Conservation (phyloP, 768 basidiomycete genomes). For the Clitopilus hobsonii region DNA sequence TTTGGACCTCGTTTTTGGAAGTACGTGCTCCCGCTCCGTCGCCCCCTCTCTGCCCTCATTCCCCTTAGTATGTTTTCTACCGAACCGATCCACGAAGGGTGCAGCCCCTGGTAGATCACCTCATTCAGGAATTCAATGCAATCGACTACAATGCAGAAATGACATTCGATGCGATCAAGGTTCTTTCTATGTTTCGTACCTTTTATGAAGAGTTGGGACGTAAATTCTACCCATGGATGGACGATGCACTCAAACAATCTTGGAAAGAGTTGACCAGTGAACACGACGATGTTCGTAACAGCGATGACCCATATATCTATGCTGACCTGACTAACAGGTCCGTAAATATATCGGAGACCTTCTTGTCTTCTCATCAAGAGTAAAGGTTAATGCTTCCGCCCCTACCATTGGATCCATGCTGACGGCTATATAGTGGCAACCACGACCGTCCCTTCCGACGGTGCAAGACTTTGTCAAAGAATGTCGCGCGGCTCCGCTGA, state of each 20-base stretch:
- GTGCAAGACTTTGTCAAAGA: constrained; percentile 64
- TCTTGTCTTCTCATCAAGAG: constrained; percentile 64
- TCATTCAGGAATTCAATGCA: constrained; percentile 56
- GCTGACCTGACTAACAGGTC: constrained; percentile 37
- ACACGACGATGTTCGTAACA: constrained; percentile 64
- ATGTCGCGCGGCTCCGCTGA: constrained; percentile 48
- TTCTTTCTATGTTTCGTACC: constrained; percentile 61
- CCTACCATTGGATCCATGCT: background rate
- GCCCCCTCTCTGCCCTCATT: background rate
- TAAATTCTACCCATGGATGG: constrained; percentile 78
- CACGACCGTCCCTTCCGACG: constrained; percentile 55
- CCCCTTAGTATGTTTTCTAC: constrained; percentile 65
- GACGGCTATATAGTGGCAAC: constrained; percentile 46
- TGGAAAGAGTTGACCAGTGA: constrained; percentile 73
- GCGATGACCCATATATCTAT: background rate
- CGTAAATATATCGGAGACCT: constrained; percentile 74
- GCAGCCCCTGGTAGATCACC: constrained; percentile 72
- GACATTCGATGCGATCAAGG: constrained; percentile 75
- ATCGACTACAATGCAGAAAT: constrained; percentile 81
- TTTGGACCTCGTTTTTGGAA: constrained; percentile 80
- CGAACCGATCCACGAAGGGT: constrained; percentile 80
- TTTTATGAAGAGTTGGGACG: constrained; percentile 73
- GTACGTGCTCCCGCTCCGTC: constrained; percentile 26
- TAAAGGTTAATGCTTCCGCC: constrained; percentile 47
- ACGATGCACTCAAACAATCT: constrained; percentile 58